A percentile compares a stretch with the other conserved stretches of the same genome.
Evolutionary conservation across 2,329 filamentous ascomycete species (phyloP).

Genomic region (Chaetomium sp.): DNA sequence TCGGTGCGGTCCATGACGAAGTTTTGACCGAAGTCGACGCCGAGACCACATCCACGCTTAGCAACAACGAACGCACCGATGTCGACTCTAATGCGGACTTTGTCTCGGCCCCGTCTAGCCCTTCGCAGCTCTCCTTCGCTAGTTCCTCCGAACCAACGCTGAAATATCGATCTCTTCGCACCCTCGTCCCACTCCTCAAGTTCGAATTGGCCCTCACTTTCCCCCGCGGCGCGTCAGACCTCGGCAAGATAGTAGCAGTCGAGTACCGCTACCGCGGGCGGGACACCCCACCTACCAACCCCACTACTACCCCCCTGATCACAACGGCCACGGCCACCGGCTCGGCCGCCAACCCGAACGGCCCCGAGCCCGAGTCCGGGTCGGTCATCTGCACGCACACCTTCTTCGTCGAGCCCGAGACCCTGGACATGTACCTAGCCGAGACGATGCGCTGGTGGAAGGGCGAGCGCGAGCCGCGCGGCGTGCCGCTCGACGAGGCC

Average conservation of each 20-base stretch:
- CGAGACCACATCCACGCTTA: neutral
- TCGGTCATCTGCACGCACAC: slow-evolving; percentile 57
- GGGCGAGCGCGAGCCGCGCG: slow-evolving; percentile 69
- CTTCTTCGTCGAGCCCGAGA: slow-evolving; percentile 66
- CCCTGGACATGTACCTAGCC: slow-evolving; percentile 66
- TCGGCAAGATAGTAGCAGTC: slow-evolving; percentile 55
- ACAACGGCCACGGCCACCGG: neutral
- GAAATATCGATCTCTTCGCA: slow-evolving; percentile 52
- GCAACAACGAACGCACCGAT: slow-evolving; percentile 53
- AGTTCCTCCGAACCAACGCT: slow-evolving; percentile 40
- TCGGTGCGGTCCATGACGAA: slow-evolving; percentile 69
- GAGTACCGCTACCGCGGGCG: slow-evolving; percentile 54
- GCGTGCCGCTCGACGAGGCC: slow-evolving; percentile 77
- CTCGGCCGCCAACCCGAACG: neutral
- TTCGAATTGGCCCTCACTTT: slow-evolving; percentile 56
- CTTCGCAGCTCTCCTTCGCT: slow-evolving; percentile 15
- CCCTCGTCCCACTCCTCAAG: slow-evolving; percentile 50
- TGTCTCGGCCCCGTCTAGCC: slow-evolving; percentile 42
- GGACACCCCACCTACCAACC: slow-evolving; percentile 38
- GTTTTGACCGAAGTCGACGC: slow-evolving; percentile 54
- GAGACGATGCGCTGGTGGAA: slow-evolving; percentile 86
- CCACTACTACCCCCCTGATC: neutral
- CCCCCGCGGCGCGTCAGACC: slow-evolving; percentile 49
- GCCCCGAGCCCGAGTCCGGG: slow-evolving; percentile 40
- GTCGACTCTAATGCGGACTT: slow-evolving; percentile 35